Conservation (phyloP, 2,329 filamentous ascomycete genomes). For the Whalleya microplaca region DNA sequence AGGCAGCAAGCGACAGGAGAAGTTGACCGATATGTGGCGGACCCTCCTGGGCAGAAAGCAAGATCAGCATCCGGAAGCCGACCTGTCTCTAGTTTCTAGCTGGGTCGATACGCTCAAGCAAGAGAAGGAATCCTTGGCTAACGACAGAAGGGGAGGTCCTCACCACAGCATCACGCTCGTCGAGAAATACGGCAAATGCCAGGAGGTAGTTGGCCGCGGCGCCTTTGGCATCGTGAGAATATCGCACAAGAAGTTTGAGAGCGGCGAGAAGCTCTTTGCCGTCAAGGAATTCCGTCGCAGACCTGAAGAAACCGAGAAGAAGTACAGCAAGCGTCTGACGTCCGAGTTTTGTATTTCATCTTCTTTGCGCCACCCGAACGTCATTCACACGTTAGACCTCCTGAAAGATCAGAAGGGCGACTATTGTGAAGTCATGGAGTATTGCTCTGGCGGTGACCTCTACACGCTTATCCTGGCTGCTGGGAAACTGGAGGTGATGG, state of each 20-base stretch:
- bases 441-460: slow-evolving; percentile 92
- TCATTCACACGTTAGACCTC: slow-evolving; percentile 95
- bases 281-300: slow-evolving; percentile 97
- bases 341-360: slow-evolving; percentile 99
- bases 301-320: slow-evolving; percentile 93
- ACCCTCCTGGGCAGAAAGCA: slow-evolving; percentile 84
- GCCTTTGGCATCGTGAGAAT: slow-evolving; percentile 98
- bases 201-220: slow-evolving; percentile 93
- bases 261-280: slow-evolving; percentile 90
- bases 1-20: slow-evolving; percentile 90
- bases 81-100: slow-evolving; percentile 88
- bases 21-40: slow-evolving; percentile 89
- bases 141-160: slow-evolving; percentile 76
- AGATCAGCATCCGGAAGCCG: slow-evolving; percentile 72
- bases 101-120: slow-evolving; percentile 94
- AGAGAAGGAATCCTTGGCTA: slow-evolving; percentile 77
- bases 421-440: slow-evolving; percentile 99
- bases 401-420: slow-evolving; percentile 96
- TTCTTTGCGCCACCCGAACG: slow-evolving; percentile 92
- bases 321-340: slow-evolving; percentile 96
- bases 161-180: slow-evolving; percentile 79
- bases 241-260: slow-evolving; percentile 91
- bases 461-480: slow-evolving; percentile 92
- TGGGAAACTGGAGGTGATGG: slow-evolving; percentile 86
- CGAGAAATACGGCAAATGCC: slow-evolving; percentile 98